These are phyloP conservation scores for Epichloe gansuensis DNA, from an alignment of 2,329 filamentous ascomycete species.

Conservation along the genomic window DNA sequence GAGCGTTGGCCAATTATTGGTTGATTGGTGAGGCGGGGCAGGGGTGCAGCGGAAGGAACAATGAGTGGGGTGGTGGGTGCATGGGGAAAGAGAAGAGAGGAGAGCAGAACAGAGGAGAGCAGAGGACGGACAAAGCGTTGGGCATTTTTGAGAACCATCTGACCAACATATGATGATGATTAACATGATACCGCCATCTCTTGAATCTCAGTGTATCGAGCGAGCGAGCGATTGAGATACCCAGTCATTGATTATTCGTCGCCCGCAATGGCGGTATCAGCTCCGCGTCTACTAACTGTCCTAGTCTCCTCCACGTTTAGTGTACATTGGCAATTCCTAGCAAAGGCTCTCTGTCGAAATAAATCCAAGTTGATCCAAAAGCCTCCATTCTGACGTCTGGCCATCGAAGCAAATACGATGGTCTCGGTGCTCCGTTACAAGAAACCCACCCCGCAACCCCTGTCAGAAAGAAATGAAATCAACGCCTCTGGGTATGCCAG, in stretches of 20 bases:
- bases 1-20: no score
- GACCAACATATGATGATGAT: no score
- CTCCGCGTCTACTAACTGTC: neutral
- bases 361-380: slow-evolving; percentile 6
- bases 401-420: neutral
- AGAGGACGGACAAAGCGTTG: no score
- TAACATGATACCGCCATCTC: neutral
- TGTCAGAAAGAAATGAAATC: neutral
- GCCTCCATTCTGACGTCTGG: neutral
- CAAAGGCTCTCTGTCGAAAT: neutral
- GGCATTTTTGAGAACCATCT: no score
- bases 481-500: slow-evolving; percentile 5
- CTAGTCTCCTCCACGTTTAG: neutral
- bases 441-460: neutral
- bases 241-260: neutral
- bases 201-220: neutral
- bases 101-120: neutral
- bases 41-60: neutral
- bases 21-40: neutral
- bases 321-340: neutral
- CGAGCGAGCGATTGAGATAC: neutral
- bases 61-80: neutral
- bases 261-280: neutral
- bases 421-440: neutral
- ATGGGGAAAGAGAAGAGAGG: neutral